Base-by-base conservation (phyloP, 805 yeast species). In the Cyberlindnera mrakii region DNA sequence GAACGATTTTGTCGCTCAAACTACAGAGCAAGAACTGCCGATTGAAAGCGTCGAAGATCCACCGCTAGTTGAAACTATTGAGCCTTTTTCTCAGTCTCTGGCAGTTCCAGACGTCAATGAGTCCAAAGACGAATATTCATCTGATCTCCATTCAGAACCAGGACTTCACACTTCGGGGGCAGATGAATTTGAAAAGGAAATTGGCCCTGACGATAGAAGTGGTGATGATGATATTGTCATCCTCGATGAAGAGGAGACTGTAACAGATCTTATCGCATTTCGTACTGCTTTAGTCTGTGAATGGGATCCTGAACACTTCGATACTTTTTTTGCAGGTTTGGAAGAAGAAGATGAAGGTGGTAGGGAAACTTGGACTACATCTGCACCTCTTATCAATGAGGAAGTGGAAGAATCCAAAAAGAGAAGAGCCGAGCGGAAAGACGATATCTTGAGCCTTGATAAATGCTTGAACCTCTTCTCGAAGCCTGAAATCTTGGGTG, bases 401-500 rank as follows among this genome's bases (percentile, higher is more conserved):
- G 82, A 77, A 47, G 64, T 83, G 33, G 82, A 75, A 48, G 64
- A 59, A n/a, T 70, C 65, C 44, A 73, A 69, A 50, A 47, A 44
- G 29, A 34, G 47, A 33, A 54, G 58, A 63, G 53, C 53, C 9
- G 51, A 54, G 17, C 53, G 56, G 36, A 48, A 55, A 4, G 64
- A 64, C 39, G 61, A 70, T 43, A 68, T 70, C 30, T 74, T 82
- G 17, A 68, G 85, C 0, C 69, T 91, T 16, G 75, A 78, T 48
- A 91, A 85, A 52, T 91, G 98, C 58, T 60, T 91, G 37, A 72
- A 74, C 17, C 58, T 78, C 45, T 91, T 91, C 55, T 78, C 95
- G 16, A 75, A 77, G 39, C 82, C 95, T 0, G 99, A 91, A 60
- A 78, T 89, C 3, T 70, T 91, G 36, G 87, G 96, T 13, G 84